Conservation (phyloP, 1,284 basidiomycete genomes). For the Ceratobasidium sp. region DNA sequence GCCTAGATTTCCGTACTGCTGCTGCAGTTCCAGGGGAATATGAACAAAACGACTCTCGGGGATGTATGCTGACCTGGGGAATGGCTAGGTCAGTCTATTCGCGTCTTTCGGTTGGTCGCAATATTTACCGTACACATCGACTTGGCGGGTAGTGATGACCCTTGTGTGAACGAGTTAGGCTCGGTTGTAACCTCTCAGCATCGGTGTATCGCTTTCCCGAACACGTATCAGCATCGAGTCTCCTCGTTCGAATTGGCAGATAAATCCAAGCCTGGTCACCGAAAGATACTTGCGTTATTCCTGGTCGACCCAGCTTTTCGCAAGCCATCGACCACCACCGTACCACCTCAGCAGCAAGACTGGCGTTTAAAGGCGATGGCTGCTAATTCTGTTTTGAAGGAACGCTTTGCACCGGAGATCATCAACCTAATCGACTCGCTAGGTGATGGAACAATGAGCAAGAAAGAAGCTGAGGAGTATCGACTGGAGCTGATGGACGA, state of each 20-base stretch:
- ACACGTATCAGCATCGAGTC: conserved; percentile 60
- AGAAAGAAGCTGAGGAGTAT: conserved; percentile 51
- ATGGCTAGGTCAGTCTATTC: too few species aligned
- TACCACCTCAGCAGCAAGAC: conserved; percentile 59
- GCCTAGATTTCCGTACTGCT: conserved; percentile 62
- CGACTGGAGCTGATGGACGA: conserved; percentile 53
- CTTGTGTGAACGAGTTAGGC: conserved; percentile 54
- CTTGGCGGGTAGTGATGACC: too few species aligned
- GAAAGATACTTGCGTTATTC: conserved; percentile 63
- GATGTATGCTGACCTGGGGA: too few species aligned
- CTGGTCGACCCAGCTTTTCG: conserved; percentile 61
- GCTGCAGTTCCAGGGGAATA: conserved; percentile 47
- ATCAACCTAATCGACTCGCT: conserved; percentile 46
- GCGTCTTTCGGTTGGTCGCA: too few species aligned
- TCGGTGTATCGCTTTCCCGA: conserved; percentile 59
- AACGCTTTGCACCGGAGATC: conserved; percentile 49
- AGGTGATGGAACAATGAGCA: conserved; percentile 48
- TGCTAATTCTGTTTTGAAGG: conserved; percentile 14
- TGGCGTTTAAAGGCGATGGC: conserved; percentile 52
- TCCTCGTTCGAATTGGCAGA: conserved; percentile 59
- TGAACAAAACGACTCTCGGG: neutral
- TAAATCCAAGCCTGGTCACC: conserved; percentile 58
- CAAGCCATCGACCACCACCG: conserved; percentile 57
- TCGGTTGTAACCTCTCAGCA: conserved; percentile 55
- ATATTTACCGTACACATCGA: too few species aligned